Evolutionary conservation across 176 grass and related monocot genomes (phyloP), one percentile per base, ranked within the genome.

Genomic region (Zizania latifolia): DNA sequence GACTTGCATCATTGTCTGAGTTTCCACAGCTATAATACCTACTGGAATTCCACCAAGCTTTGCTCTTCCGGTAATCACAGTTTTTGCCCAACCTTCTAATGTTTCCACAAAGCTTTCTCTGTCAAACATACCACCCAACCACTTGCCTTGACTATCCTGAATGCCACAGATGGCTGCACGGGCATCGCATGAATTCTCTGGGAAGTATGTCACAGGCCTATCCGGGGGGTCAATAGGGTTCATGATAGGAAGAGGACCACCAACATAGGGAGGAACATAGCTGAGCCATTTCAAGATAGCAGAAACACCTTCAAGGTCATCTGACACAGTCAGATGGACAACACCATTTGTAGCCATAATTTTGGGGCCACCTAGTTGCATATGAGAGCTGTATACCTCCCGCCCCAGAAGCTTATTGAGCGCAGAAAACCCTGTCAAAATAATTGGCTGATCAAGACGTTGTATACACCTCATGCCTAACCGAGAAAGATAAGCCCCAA

Each of bases 291-390:
- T 94, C 69, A 94, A 79, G 76, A 99, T 92, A 71, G 95, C 81
- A 68, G 92, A 92, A 90, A 94, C 79, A 78, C 95, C 95, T 77
- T 99, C 95, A 64, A 99, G 91, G 86, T 99, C 95, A 88, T 99
- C 95, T 56, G 89, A 80, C 57, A 99, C 95, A 22, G 95, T 99
- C 54, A 94, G 87, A 85, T 99, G 95, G 30, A 89, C 92, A 26
- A 99, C 95, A 53, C 95, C 95, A 86, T 99, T 99, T 78, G 95
- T 99, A 31, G 86, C 95, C 95, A 99, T 99, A 40, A 99, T 99
- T 83, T 99, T 99, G 59, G 95, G 95, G 35, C 95, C 95, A 86
- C 95, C 95, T 50, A 99, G 56, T 83, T 99, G 95, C 95, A 99
- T 99, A 62, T 99, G 95, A 21, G 95, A 99, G 78, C 91, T 99